Evolutionary conservation across 2,329 filamentous ascomycete species (phyloP).

Genomic region (Nemania sp.): DNA sequence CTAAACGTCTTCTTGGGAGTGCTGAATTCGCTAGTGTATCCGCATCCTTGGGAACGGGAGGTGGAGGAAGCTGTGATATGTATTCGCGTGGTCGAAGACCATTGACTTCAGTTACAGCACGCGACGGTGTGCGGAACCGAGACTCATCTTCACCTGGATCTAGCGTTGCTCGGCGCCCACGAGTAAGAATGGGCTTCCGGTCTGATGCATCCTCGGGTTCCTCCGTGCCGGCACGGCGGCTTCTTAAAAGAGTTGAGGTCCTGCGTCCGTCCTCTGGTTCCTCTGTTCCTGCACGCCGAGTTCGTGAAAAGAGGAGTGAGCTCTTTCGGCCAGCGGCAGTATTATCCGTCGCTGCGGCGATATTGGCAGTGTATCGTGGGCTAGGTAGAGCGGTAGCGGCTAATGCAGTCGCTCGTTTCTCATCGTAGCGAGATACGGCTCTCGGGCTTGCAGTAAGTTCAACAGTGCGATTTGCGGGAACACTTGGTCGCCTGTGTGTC

Average conservation of each 20-base stretch:
- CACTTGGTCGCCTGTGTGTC: slow-evolving; percentile 55
- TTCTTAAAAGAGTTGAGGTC: slow-evolving; percentile 59
- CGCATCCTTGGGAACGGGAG: slow-evolving; percentile 49
- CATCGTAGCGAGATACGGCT: slow-evolving; percentile 64
- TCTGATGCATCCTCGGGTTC: slow-evolving; percentile 59
- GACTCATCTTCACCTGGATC: slow-evolving; percentile 63
- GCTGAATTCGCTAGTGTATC: slow-evolving; percentile 57
- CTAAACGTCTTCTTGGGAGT: slow-evolving; percentile 66
- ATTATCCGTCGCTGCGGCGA: slow-evolving; percentile 57
- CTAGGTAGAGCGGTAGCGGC: slow-evolving; percentile 59
- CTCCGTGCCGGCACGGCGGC: slow-evolving; percentile 60
- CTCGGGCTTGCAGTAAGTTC: slow-evolving; percentile 59
- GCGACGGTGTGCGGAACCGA: slow-evolving; percentile 68
- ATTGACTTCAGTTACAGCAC: slow-evolving; percentile 68
- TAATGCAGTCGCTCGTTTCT: slow-evolving; percentile 63
- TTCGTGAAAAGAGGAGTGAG: slow-evolving; percentile 61
- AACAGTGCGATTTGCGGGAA: slow-evolving; percentile 55
- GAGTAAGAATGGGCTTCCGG: slow-evolving; percentile 58
- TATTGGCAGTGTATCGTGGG: slow-evolving; percentile 56
- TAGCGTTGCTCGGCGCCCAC: slow-evolving; percentile 60
- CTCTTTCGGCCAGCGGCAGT: slow-evolving; percentile 62
- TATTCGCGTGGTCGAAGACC: slow-evolving; percentile 57
- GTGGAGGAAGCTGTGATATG: slow-evolving; percentile 52
- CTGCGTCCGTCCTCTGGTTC: slow-evolving; percentile 64
- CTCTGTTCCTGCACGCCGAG: slow-evolving; percentile 62